Base-by-base conservation (phyloP, 2,329 filamentous ascomycete species). In the Cadophora sp. region DNA sequence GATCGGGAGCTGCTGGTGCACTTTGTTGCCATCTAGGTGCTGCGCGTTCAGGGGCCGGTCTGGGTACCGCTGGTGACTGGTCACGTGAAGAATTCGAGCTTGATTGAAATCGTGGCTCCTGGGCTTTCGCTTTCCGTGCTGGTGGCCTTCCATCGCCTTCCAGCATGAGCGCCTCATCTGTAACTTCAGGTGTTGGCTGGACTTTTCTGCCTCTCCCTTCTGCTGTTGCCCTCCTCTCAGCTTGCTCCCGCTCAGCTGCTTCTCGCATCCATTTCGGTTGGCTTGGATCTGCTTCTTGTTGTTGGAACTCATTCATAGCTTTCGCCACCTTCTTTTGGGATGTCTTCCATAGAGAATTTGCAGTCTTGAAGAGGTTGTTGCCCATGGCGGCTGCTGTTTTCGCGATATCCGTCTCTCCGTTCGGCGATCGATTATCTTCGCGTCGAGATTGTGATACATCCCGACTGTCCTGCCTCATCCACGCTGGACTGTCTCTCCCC, bases 221-320 rank as follows among this genome's bases (percentile, higher is more conserved):
- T 60, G 79, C 77, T 46, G 76, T 70, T 53, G 74, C 76, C 73
- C 76, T 80, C 37, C 72, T 72, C 43, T 79, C 80, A 22, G 71
- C 71, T 2, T 84, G 82, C 24, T 76, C 74, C 71, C 75, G 65
- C 68, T 77, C 73, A 68, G 76, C 70, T 50, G 89, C 86, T 67
- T 94, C 91, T 74, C 91, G 89, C 95, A 99, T 97, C 96, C 96
- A 99, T 77, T 93, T 96, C 0, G 96, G 96, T 77, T 97, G 92
- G 76, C 79, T 92, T 2, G 91, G 85, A 76, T 97, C 94, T 5
- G 71, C 83, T n/a, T 89, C 91, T 51, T 86, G 85, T 51, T 86
- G 85, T 72, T 91, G 87, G 68, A 98, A 92, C 19, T 99, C 96
- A 9, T 94, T 90, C 40, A 98, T 92, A 4, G 93, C 95, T 79